phyloP scores from a whole-genome alignment of 805 yeast species.

The Torulaspora franciscae region DNA sequence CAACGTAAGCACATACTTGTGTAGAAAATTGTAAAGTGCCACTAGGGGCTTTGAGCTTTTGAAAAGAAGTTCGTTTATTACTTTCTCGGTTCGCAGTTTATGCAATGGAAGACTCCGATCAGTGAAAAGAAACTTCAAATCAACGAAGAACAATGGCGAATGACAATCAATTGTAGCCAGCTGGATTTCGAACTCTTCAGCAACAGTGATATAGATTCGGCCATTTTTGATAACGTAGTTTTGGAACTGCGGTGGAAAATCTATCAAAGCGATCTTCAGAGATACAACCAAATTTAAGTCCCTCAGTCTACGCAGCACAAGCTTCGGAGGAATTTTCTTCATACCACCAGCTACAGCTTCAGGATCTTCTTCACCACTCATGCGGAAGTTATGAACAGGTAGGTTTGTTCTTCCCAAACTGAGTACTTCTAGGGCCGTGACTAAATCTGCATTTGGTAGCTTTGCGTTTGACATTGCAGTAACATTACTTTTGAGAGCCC shows the following conservation, averaged over 20 bases:
- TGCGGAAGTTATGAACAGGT: constrained; percentile 56
- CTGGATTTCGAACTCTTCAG: constrained; percentile 65
- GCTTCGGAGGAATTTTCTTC: constrained; percentile 44
- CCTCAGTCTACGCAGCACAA: constrained; percentile 55
- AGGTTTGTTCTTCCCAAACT: constrained; percentile 71
- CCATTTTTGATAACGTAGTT: constrained; percentile 71
- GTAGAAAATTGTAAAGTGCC: constrained; percentile 31
- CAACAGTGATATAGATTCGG: constrained; percentile 58
- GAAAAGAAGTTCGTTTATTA: constrained; percentile 32
- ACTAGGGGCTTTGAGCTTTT: constrained; percentile 29
- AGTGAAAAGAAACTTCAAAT: constrained; percentile 58
- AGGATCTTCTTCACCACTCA: constrained; percentile 24
- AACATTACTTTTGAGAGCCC: constrained; percentile 59
- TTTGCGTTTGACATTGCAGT: constrained; percentile 76
- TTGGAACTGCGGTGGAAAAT: constrained; percentile 60
- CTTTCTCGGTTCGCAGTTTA: constrained; percentile 29
- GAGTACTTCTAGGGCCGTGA: constrained; percentile 82
- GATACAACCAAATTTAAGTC: constrained; percentile 70
- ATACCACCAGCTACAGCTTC: constrained; percentile 13
- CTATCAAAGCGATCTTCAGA: constrained; percentile 65
- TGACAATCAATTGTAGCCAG: constrained; percentile 67
- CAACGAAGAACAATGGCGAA: constrained; percentile 73
- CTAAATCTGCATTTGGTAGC: constrained; percentile 83
- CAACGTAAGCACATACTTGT: constrained; percentile 33
- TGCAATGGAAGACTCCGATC: constrained; percentile 26